Evolutionary conservation across 495 filamentous ascomycete genomes (phyloP), one percentile per base, ranked within the genome.

Genomic region (Podospora pseudoanserina): DNA sequence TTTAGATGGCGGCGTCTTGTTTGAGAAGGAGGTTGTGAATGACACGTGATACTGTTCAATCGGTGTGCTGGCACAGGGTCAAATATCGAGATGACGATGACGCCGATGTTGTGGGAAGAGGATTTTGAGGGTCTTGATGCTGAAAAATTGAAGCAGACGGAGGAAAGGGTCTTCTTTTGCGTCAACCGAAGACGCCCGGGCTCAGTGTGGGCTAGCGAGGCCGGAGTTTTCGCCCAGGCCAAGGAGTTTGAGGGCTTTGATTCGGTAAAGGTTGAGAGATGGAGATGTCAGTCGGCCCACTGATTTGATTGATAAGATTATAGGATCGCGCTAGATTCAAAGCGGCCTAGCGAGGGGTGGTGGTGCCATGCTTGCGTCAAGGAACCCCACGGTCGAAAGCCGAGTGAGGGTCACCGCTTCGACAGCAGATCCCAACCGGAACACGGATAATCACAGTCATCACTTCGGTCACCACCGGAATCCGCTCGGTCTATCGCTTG

Each of bases 221-320:
- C 67, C 71, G 68, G 70, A 66, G 11, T 49, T 53, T 53, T 66
- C 30, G 26, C 65, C 70, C 64, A 65, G 19, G 60, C 60, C 34
- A 60, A 39, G 62, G 65, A 60, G 20, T 34, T 55, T 69, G 39
- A 60, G 68, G 27, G 26, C 49, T 70, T 26, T 76, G 67, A 73
- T 76, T 76, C 71, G 74, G 67, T 62, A 66, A 60, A 63, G 5
- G 23, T 16, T 23, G 30, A 4, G 60, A 11, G 55, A 62, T 71
- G 63, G 67, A 66, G 70, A 72, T 77, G 72, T 49, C 30, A 32
- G 66, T 54, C 49, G 71, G 64, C 62, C 71, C 67, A 77, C 71
- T 77, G 72, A 76, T 75, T 67, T 26, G 73, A 77, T 77, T 78
- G 76, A 77, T 77, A 77, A 78, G 75, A 78, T 77, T 73, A 77